These are phyloP conservation scores for Botrytis elliptica DNA, from an alignment of 2,329 filamentous ascomycete species.

Conservation along the genomic window DNA sequence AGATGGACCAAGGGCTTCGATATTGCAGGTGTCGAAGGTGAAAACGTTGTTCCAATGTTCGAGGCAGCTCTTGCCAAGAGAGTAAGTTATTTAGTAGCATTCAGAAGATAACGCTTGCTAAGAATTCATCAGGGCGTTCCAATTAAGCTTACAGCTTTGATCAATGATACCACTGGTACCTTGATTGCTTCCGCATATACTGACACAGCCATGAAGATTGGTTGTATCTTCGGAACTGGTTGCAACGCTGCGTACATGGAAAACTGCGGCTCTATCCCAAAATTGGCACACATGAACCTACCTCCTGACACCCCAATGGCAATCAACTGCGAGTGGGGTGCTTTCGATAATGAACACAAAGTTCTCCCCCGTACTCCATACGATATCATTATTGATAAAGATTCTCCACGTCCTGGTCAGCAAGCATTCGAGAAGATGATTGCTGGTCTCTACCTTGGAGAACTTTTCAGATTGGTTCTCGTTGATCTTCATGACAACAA, in stretches of 20 bases:
- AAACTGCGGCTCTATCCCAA: conserved; percentile 83
- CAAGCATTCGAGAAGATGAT: conserved; percentile 99
- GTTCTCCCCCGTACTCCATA: conserved; percentile 84
- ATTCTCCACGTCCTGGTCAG: conserved; percentile 88
- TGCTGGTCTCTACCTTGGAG: conserved; percentile 88
- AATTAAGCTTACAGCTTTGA: conserved; percentile 87
- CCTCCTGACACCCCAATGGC: conserved; percentile 82
- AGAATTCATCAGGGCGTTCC: conserved; percentile 66
- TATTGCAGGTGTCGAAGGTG: conserved; percentile 84
- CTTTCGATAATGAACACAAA: conserved; percentile 90
- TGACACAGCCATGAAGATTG: conserved; percentile 88
- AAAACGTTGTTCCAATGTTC: conserved; percentile 87
- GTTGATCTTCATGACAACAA: conserved; percentile 81
- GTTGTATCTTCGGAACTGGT: conserved; percentile 97
- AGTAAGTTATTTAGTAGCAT: conserved; percentile 45
- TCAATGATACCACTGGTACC: conserved; percentile 97
- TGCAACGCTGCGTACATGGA: conserved; percentile 99
- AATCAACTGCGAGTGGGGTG: conserved; percentile 97
- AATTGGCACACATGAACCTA: conserved; percentile 88
- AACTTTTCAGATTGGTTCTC: conserved; percentile 87
- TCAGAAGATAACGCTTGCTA: conserved; percentile 22
- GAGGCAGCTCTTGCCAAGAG: conserved; percentile 72
- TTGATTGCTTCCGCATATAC: conserved; percentile 96
- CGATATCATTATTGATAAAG: conserved; percentile 83
- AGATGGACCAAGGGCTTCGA: conserved; percentile 98